Conservation (phyloP, 2,329 filamentous ascomycete species). For the Huntiella bhutanensis region DNA sequence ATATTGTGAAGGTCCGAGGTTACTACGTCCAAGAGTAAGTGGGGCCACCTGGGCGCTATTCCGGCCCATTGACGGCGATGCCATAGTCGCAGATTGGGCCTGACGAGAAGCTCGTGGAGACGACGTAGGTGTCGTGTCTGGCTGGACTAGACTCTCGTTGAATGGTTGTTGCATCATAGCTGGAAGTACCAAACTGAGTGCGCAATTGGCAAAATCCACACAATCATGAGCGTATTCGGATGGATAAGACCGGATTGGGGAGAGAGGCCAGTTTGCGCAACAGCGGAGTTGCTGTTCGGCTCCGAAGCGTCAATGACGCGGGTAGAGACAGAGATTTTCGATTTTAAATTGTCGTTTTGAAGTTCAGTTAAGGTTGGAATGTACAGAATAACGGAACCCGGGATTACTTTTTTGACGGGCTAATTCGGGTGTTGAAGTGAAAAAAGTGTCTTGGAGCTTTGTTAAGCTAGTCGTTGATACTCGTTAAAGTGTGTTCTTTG, state of each 20-base stretch:
- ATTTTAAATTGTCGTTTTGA: no score
- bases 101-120: not conserved
- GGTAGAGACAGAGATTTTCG: no score
- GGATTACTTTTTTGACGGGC: no score
- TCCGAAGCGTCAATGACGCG: no score
- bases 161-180: constrained; percentile 1
- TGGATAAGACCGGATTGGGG: no score
- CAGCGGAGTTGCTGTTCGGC: not conserved
- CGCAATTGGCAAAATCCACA: not conserved
- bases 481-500: no score
- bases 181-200: constrained; percentile 6
- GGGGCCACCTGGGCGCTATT: constrained; percentile 44
- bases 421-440: no score
- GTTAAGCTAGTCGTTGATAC: no score
- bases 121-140: not conserved
- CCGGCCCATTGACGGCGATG: constrained; percentile 25
- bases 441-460: no score
- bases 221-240: constrained; percentile 2
- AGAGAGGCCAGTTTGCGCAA: not conserved
- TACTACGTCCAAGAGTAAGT: constrained; percentile 25
- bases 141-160: not conserved
- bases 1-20: constrained; percentile 2
- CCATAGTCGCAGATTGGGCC: constrained; percentile 4
- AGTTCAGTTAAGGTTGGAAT: no score
- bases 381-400: no score